Base-by-base conservation (phyloP, 306 rosid species). In the Arachis stenosperma region DNA sequence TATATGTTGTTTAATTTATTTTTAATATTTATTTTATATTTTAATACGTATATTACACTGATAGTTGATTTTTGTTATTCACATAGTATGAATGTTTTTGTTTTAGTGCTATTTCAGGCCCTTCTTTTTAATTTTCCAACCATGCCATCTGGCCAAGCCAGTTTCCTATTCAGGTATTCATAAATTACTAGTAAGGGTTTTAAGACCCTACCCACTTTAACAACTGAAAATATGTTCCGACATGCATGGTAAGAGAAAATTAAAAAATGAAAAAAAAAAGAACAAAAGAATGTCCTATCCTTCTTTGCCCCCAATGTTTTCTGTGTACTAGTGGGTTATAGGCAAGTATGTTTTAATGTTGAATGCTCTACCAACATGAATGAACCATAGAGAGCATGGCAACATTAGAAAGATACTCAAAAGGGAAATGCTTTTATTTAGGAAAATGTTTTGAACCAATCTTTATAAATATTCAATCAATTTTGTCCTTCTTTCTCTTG, bases 201-300 rank as follows among this genome's bases (percentile, higher is more conserved):
- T 22, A 22, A 22, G 78, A 65, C 74, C 69, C 55, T 37, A 75
- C 68, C 73, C 5, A 27, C 17, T 57, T 65, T 14, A 15, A 40
- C 33, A 42, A 0, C 29, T 9, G 70, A 62, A 37, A 74, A 56
- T 65, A 70, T 70, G 50, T 71, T 51, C 81, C 43, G 67, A 57
- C 86, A 75, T 59, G 78, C 9, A 58, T 59, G 73, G 81, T 61
- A 43, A 17, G 54, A 65, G 69, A 36, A n/a, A 65, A 33, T 33
- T 0, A 33, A 33, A 33, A 33, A 33, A 33, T 22, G 27, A 33
- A 33, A 33, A 33, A 33, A 33, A 33, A 33, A 33, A 33, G 37
- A 67, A 40, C 29, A 59, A 61, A 29, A 17, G 10, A 5, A 30
- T 8, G 10, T 73, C 40, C 39, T 42, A 51, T 68, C 47, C 60